A percentile compares a stretch with the other conserved stretches of the same genome.
phyloP scores from a whole-genome alignment of 1,284 basidiomycete genomes.

The Cutaneotrichosporon mucoides region DNA sequence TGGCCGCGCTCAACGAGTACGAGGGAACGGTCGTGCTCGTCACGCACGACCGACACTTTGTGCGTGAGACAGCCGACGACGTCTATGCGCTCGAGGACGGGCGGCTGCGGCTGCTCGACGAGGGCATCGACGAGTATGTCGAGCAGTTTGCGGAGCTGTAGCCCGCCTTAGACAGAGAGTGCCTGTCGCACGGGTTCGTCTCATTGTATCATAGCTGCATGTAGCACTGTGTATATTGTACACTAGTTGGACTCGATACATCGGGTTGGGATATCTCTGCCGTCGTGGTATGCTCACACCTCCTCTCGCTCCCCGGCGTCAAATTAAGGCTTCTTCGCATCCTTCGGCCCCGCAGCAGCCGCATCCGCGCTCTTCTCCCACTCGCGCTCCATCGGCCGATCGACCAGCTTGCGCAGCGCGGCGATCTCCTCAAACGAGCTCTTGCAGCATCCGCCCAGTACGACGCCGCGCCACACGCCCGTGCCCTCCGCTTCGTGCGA shows the following conservation, averaged over 20 bases:
- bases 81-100: conserved; percentile 17
- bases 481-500: conserved; percentile 28
- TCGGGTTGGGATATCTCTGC: too few relatives aligned
- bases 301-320: too few relatives aligned
- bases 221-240: too few relatives aligned
- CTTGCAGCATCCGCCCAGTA: conserved; percentile 72
- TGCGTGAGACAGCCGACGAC: conserved; percentile 17
- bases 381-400: not conserved
- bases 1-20: conserved; percentile 57
- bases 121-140: conserved; percentile 19
- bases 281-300: too few relatives aligned
- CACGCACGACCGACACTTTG: conserved; percentile 59
- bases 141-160: conserved; percentile 8
- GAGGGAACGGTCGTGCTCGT: conserved; percentile 61
- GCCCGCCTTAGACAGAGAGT: too few relatives aligned
- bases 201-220: too few relatives aligned
- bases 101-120: conserved; percentile 12
- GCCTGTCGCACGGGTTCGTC: too few relatives aligned
- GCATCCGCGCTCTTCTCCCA: not conserved
- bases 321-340: too few relatives aligned
- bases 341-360: too few relatives aligned
- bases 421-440: conserved; percentile 58
- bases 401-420: conserved; percentile 25
- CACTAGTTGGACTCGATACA: too few relatives aligned
- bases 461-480: conserved; percentile 55